Percentiles rank a stretch among this genome's conserved stretches.
Conservation (phyloP, 495 filamentous ascomycete species). For the Parathielavia appendiculata region DNA sequence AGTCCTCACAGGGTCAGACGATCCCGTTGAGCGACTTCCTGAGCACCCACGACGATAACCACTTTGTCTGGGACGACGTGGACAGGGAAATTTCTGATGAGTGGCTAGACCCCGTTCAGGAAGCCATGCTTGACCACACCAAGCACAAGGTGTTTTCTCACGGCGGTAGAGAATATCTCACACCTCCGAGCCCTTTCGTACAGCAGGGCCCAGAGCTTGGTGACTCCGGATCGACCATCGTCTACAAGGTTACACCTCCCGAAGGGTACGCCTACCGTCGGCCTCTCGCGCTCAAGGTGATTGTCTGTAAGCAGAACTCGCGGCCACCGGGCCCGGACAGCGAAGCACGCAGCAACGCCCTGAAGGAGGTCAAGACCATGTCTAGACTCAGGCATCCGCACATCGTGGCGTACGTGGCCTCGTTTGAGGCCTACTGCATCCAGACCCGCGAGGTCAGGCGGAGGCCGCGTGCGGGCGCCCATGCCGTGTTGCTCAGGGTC, state of each 20-base stretch:
- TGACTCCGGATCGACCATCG: slow-evolving; percentile 30
- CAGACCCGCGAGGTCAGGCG: slow-evolving; percentile 16
- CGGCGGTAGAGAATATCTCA: slow-evolving; percentile 29
- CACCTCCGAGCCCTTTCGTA: slow-evolving; percentile 24
- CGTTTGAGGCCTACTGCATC: slow-evolving; percentile 34
- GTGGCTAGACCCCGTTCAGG: slow-evolving; percentile 26
- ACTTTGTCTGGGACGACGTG: slow-evolving; percentile 29
- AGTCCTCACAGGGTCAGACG: slow-evolving; percentile 20
- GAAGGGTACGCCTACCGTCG: slow-evolving; percentile 21
- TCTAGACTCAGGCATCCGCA: slow-evolving; percentile 28
- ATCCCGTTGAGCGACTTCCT: slow-evolving; percentile 27
- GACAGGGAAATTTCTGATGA: slow-evolving; percentile 20
- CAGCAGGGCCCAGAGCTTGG: slow-evolving; percentile 25
- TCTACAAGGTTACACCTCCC: slow-evolving; percentile 28
- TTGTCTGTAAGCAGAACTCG: slow-evolving; percentile 27
- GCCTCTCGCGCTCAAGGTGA: slow-evolving; percentile 32
- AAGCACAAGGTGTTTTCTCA: slow-evolving; percentile 36
- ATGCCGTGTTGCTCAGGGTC: slow-evolving; percentile 10
- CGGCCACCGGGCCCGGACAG: slow-evolving; percentile 29
- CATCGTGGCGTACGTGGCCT: slow-evolving; percentile 34
- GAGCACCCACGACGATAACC: slow-evolving; percentile 16
- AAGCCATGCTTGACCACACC: slow-evolving; percentile 20
- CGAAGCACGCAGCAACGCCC: slow-evolving; percentile 23
- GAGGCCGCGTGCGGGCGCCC: slow-evolving; percentile 7
- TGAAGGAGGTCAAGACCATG: slow-evolving; percentile 32